Evolutionary conservation across 257 asterid species (phyloP), one percentile per base, ranked within the genome.

Genomic region (Solanum paucissectum): DNA sequence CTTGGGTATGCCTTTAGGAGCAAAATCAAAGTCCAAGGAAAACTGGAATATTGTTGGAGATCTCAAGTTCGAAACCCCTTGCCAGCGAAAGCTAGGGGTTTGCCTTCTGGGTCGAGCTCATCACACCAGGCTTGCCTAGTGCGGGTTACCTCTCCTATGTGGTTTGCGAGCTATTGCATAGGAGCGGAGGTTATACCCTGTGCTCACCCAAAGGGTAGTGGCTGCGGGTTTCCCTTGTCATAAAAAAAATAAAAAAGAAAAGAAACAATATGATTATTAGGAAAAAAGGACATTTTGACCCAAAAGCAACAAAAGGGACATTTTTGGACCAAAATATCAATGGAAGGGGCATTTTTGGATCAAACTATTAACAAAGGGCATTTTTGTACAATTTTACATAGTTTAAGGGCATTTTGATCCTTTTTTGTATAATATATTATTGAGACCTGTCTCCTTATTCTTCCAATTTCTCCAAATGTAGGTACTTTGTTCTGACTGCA

Each of bases 401-500:
- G 69, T 62, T 62, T 62, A 62, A 62, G 29, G 69, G 29, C 13
- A 62, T 62, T 62, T 62, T 62, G 29, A 62, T 62, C 69, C 66
- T 62, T 62, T 62, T 62, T 11, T 23, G 69, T 42, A 83, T 25
- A 69, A 44, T 82, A 69, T 81, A 20, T 81, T 81, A 27, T 46
- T 49, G 27, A 46, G 68, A 81, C 79, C 58, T 69, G 83, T 83
- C 76, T 91, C 68, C 89, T 91, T 44, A 90, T 55, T 86, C 79
- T 86, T 90, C 72, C 77, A 87, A 64, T 86, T 87, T 62, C 88
- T 88, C 90, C 90, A 90, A 79, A 36, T 89, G 87, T 97, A 97
- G 99, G 97, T 95, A 95, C 88, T 97, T 97, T 92, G 98, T 96
- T 91, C 92, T 97, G 87, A 97, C 98, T 42, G 90, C 94, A 66